Percentiles rank a stretch among this genome's conserved stretches.
Evolutionary conservation across 225 moss, liverwort and hornwort genomes (phyloP).

Genomic region (Marchantia polymorpha): DNA sequence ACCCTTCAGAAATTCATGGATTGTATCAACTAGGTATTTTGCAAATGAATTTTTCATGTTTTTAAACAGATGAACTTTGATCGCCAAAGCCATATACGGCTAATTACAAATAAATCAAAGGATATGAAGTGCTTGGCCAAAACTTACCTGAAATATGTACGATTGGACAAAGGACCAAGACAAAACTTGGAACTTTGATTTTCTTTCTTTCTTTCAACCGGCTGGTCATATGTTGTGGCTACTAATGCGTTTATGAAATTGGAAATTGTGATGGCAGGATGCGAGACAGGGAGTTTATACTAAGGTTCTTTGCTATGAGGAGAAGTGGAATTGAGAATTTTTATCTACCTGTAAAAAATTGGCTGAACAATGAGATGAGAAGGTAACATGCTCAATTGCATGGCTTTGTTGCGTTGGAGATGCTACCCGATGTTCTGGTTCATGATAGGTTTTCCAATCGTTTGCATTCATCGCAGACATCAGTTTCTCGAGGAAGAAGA

Average conservation of each 20-base stretch:
- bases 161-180: no score
- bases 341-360: conserved; percentile 48
- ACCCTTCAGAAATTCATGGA: no score
- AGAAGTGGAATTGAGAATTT: conserved; percentile 53
- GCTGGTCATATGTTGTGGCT: not conserved
- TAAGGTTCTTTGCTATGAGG: conserved; percentile 52
- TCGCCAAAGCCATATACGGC: no score
- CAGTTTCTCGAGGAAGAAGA: conserved; percentile 47
- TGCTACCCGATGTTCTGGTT: no score
- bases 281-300: conserved; percentile 53
- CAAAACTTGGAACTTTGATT: no score
- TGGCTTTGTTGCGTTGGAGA: not conserved
- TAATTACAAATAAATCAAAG: no score
- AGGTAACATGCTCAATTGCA: conserved; percentile 26
- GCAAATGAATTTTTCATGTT: no score
- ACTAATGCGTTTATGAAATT: not conserved
- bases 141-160: no score
- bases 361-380: conserved; percentile 60
- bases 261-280: conserved; percentile 34
- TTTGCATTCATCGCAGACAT: conserved; percentile 29
- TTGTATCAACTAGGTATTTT: no score
- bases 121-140: no score
- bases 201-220: not conserved
- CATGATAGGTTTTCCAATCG: no score
- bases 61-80: no score